phyloP scores from a whole-genome alignment of 202 grass and related monocot species.

The Elaeis oleifera region DNA sequence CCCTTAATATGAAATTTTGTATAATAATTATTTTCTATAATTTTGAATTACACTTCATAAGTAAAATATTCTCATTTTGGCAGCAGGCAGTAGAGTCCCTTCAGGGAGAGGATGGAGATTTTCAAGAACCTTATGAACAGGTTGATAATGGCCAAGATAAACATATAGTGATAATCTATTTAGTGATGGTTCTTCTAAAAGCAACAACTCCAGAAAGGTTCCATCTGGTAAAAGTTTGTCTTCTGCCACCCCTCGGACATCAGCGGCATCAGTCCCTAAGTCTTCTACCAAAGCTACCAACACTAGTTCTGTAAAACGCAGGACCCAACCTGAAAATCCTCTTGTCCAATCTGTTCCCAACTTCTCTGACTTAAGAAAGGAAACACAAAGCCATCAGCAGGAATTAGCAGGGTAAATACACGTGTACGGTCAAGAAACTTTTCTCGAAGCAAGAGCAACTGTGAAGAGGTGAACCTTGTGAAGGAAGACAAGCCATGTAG shows the following conservation, averaged over 20 bases:
- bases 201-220: slow-evolving; percentile 22
- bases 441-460: slow-evolving; percentile 37
- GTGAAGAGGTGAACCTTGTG: slow-evolving; percentile 8
- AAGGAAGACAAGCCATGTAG: background rate
- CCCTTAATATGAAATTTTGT: background rate
- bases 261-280: slow-evolving; percentile 21
- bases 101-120: slow-evolving; percentile 50
- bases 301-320: slow-evolving; percentile 14
- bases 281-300: slow-evolving; percentile 7
- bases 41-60: slow-evolving; percentile 16
- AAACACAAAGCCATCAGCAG: slow-evolving; percentile 37
- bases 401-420: slow-evolving; percentile 9
- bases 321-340: slow-evolving; percentile 21
- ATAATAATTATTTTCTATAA: background rate
- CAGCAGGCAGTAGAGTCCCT: slow-evolving; percentile 47
- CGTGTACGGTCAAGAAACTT: slow-evolving; percentile 31
- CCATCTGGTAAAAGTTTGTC: slow-evolving; percentile 19
- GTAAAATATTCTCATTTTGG: slow-evolving; percentile 30
- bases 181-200: slow-evolving; percentile 21
- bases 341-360: slow-evolving; percentile 29
- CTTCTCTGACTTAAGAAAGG: slow-evolving; percentile 35
- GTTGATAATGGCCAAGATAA: slow-evolving; percentile 24
- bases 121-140: slow-evolving; percentile 16
- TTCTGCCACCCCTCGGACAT: slow-evolving; percentile 2
- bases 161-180: slow-evolving; percentile 38